Percentiles rank a stretch among this genome's conserved stretches.
phyloP scores from a whole-genome alignment of 2,329 filamentous ascomycete genomes.

The Pyricularia sp. region DNA sequence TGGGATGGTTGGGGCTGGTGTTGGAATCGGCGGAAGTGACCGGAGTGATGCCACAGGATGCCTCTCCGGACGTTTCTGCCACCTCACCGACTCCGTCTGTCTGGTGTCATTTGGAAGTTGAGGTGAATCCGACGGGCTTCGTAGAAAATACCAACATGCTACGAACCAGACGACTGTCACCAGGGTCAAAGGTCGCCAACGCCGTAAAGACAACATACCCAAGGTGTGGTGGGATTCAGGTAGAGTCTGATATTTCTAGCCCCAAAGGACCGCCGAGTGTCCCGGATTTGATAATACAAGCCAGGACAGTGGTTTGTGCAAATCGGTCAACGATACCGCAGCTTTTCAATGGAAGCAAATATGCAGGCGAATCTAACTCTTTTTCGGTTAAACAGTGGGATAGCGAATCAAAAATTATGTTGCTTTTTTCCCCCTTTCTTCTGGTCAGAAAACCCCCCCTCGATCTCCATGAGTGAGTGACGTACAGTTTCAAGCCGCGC shows the following conservation, averaged over 20 bases:
- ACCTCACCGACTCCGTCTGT: slow-evolving; percentile 9
- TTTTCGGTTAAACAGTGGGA: too few species aligned
- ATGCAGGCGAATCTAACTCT: neutral
- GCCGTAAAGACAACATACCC: slow-evolving; percentile 5
- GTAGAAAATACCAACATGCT: slow-evolving; percentile 6
- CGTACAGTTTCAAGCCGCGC: neutral
- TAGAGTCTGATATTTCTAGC: neutral
- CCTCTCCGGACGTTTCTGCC: slow-evolving; percentile 20
- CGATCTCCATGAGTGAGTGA: neutral
- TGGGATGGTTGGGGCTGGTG: slow-evolving; percentile 38
- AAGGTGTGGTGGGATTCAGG: neutral
- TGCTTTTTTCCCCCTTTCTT: neutral
- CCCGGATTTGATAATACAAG: neutral
- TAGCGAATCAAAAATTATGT: neutral
- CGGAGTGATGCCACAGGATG: slow-evolving; percentile 19
- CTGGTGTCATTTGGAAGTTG: neutral
- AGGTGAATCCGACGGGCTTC: neutral
- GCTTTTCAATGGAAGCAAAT: neutral
- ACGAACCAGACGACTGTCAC: slow-evolving; percentile 6
- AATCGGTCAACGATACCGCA: neutral
- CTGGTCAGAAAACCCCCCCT: neutral
- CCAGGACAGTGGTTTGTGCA: neutral
- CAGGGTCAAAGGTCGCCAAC: slow-evolving; percentile 10
- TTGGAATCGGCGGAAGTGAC: slow-evolving; percentile 21
- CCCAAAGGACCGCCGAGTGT: neutral